phyloP scores from a whole-genome alignment of 2,329 filamentous ascomycete genomes.

The Pezicula radicicola region DNA sequence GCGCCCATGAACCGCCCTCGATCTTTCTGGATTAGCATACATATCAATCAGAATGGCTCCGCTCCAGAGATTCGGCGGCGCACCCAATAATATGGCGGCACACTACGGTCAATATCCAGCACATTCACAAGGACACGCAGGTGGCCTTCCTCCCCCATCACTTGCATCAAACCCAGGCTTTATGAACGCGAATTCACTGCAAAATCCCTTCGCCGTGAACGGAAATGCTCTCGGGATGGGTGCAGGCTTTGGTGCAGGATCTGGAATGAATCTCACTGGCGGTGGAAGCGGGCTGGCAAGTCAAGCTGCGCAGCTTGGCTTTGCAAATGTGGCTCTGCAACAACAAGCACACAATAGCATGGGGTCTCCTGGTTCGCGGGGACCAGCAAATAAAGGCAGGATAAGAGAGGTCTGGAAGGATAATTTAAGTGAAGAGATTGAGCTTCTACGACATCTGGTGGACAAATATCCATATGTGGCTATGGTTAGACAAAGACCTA shows the following conservation, averaged over 20 bases:
- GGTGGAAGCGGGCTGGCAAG: slow-evolving; percentile 70
- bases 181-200: slow-evolving; percentile 63
- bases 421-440: slow-evolving; percentile 91
- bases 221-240: slow-evolving; percentile 52
- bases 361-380: slow-evolving; percentile 50
- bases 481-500: slow-evolving; percentile 66
- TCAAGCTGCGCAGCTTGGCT: slow-evolving; percentile 84
- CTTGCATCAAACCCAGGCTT: slow-evolving; percentile 70
- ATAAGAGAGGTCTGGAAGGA: slow-evolving; percentile 97
- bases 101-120: slow-evolving; percentile 43
- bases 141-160: slow-evolving; percentile 49
- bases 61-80: slow-evolving; percentile 30
- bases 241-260: slow-evolving; percentile 55
- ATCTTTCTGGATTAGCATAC: slow-evolving; percentile 26
- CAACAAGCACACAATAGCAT: slow-evolving; percentile 55
- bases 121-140: slow-evolving; percentile 42
- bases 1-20: slow-evolving; percentile 30
- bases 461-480: slow-evolving; percentile 94
- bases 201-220: slow-evolving; percentile 63
- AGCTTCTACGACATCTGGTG: slow-evolving; percentile 74
- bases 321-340: slow-evolving; percentile 71
- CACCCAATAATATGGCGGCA: slow-evolving; percentile 28
- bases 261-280: slow-evolving; percentile 46
- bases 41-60: slow-evolving; percentile 30
- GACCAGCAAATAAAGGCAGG: slow-evolving; percentile 63